These are phyloP conservation scores for Apiotrichum laibachii DNA, from an alignment of 1,284 basidiomycete species.

Conservation along the genomic window DNA sequence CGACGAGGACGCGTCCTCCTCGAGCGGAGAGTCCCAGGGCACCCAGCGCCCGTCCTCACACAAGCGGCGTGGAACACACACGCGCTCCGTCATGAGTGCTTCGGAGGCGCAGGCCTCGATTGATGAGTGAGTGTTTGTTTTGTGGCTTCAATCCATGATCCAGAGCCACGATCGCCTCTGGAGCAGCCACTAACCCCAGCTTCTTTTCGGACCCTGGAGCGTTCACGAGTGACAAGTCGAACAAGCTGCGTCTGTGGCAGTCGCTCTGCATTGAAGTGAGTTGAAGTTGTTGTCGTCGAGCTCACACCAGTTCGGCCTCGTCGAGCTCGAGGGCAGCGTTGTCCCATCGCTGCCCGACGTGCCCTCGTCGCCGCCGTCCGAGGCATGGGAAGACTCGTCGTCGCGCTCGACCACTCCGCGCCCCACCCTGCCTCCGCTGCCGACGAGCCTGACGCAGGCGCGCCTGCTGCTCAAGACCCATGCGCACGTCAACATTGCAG, in stretches of 20 bases:
- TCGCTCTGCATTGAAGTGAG: constrained; percentile 46
- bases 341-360: constrained; percentile 16
- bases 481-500: constrained; percentile 42
- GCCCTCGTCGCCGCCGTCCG: background rate
- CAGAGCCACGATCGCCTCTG: too few species aligned
- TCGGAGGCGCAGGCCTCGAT: constrained; percentile 14
- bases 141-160: background rate
- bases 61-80: too few species aligned
- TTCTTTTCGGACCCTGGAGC: constrained; percentile 13
- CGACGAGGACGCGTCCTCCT: background rate
- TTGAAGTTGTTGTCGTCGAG: background rate
- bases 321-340: constrained; percentile 16
- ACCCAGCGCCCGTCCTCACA: constrained; percentile 2
- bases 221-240: constrained; percentile 32
- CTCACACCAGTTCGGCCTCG: constrained; percentile 27
- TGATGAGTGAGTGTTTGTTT: constrained; percentile 7
- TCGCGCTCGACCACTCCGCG: constrained; percentile 15
- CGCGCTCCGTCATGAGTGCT: constrained; percentile 5
- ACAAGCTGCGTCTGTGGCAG: constrained; percentile 47
- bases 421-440: constrained; percentile 24
- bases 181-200: too few species aligned
- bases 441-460: constrained; percentile 33
- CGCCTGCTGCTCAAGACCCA: constrained; percentile 28
- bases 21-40: background rate
- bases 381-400: background rate